These are phyloP conservation scores for Rhamnella rubrinervis DNA, from an alignment of 331 rosid genomes.

Conservation along the genomic window DNA sequence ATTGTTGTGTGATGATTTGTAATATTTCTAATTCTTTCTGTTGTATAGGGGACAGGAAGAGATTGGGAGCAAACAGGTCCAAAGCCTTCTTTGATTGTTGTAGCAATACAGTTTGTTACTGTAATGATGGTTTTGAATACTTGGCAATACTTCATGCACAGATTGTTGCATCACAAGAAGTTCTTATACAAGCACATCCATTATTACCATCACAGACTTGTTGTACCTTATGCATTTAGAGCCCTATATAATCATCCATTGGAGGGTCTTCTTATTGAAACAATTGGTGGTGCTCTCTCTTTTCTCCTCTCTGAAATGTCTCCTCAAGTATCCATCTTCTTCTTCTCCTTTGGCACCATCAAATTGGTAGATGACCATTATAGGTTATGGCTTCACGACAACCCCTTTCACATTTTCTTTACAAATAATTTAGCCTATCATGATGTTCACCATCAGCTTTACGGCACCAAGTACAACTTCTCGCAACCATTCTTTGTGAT, in stretches of 20 bases:
- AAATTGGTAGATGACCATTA: slow-evolving; percentile 99
- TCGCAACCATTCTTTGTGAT: slow-evolving; percentile 89
- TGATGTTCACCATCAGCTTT: slow-evolving; percentile 93
- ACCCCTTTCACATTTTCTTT: slow-evolving; percentile 73
- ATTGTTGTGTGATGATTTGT: background rate
- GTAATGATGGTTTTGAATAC: slow-evolving; percentile 92
- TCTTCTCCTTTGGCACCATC: slow-evolving; percentile 95
- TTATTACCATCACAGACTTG: slow-evolving; percentile 84
- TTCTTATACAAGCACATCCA: slow-evolving; percentile 90
- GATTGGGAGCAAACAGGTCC: slow-evolving; percentile 37
- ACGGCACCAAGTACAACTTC: slow-evolving; percentile 89
- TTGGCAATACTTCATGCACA: slow-evolving; percentile 96
- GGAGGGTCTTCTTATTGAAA: slow-evolving; percentile 94
- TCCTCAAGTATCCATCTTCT: slow-evolving; percentile 83
- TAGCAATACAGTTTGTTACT: slow-evolving; percentile 64
- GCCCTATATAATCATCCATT: slow-evolving; percentile 91
- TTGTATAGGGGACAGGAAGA: slow-evolving; percentile 67
- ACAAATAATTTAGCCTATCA: slow-evolving; percentile 87
- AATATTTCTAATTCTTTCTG: slow-evolving; percentile 19
- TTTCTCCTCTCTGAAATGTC: slow-evolving; percentile 89
- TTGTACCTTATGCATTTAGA: slow-evolving; percentile 88
- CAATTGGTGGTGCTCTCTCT: slow-evolving; percentile 90
- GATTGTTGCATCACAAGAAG: slow-evolving; percentile 96
- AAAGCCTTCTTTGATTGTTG: slow-evolving; percentile 43
- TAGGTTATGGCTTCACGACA: slow-evolving; percentile 88